These are phyloP conservation scores for Lycium barbarum DNA, from an alignment of 257 asterid genomes.

Conservation along the genomic window DNA sequence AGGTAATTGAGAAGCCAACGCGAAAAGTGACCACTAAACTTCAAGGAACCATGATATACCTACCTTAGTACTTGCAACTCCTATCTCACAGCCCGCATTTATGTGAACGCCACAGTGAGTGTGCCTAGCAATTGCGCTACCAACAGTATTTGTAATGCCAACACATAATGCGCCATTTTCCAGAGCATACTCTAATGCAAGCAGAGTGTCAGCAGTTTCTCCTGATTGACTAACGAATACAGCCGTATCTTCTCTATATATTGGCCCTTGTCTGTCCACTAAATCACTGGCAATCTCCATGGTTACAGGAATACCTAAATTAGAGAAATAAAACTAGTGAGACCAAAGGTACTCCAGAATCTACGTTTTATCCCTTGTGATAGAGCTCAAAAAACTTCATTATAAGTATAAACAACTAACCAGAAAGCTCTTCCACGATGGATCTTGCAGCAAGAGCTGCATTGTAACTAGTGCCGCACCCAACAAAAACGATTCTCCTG, in stretches of 20 bases:
- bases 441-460: constrained; percentile 98
- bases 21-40: not conserved
- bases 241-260: constrained; percentile 94
- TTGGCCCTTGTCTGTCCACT: constrained; percentile 96
- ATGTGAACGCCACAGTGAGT: constrained; percentile 97
- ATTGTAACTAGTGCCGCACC: constrained; percentile 97
- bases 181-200: constrained; percentile 90
- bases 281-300: constrained; percentile 99
- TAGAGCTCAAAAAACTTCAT: constrained; percentile 12
- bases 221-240: constrained; percentile 98
- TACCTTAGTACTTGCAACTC: constrained; percentile 99
- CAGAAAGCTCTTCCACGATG: constrained; percentile 95
- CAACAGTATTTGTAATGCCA: constrained; percentile 97
- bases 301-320: constrained; percentile 87
- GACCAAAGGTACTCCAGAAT: constrained; percentile 25
- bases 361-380: not conserved
- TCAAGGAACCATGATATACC: constrained; percentile 24
- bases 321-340: constrained; percentile 8
- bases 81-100: constrained; percentile 98
- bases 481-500: constrained; percentile 91
- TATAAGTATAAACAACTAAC: constrained; percentile 44
- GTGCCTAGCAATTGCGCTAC: constrained; percentile 98
- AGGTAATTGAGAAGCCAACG: constrained; percentile 32
- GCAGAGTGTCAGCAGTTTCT: constrained; percentile 97
- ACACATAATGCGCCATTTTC: constrained; percentile 95